Evolutionary conservation across 495 filamentous ascomycete genomes (phyloP), one percentile per base, ranked within the genome.

Genomic region (Annulohypoxylon nitens): DNA sequence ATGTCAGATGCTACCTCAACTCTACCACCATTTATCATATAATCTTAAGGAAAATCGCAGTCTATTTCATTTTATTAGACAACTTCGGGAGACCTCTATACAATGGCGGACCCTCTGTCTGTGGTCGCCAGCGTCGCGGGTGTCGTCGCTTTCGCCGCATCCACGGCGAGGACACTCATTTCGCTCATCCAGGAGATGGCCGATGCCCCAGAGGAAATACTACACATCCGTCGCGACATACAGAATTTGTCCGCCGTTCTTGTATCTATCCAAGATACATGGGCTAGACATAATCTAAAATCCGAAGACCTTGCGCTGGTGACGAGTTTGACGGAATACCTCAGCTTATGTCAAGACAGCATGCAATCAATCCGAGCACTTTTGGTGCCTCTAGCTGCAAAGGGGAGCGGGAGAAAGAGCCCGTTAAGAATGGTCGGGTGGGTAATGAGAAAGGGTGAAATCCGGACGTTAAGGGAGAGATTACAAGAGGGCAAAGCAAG

Each of bases 61-160:
- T 11, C 10, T 55, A 55, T 1, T n/a, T 16, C 9, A 55, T 30
- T 14, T n/a, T 25, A 33, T 7, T 55, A 34, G 10, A 12, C 4
- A 4, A n/a, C 34, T n/a, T 12, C 11, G 9, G n/a, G 25, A n/a
- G 7, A 6, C 51, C 12, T 55, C 7, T 33, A n/a, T 55, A 55
- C 12, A 11, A 76, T 74, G 71, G 61, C 70, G 9, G 74, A 76
- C 37, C 71, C 74, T 36, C 23, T 76, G 6, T 76, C 74, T 11
- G 34, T 74, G 20, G 51, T 59, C 5, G 71, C 74, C 10, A 67
- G 74, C 37, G 51, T 71, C 41, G 54, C 60, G 4, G 74, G 74
- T 25, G 47, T 76, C 5, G 33, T 71, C 18, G 67, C 71, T 12
- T 59, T 76, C 47, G 66, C 74, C 16, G 63, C 64, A 30, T 70